Evolutionary conservation across 192 early-diverging fungal genomes (phyloP), one percentile per base, ranked within the genome.

Genomic region (Mortierella antarctica): DNA sequence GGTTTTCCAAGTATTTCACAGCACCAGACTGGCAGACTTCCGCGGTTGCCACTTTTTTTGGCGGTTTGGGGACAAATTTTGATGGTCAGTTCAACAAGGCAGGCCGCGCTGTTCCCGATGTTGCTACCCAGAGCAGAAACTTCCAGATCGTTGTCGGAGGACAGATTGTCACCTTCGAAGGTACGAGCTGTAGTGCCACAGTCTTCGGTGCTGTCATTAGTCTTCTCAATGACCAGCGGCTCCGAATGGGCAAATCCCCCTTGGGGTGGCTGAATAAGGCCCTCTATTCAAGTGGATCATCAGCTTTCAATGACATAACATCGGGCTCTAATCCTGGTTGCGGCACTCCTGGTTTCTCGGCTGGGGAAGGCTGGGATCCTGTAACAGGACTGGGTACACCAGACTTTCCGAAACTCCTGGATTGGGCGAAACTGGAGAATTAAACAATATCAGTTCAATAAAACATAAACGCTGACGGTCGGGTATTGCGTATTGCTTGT

Each of bases 331-430:
- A 69, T 50, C 67, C 67, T 59, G 57, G 67, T 39, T 58, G 56
- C 13, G 31, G 21, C 12, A 57, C 67, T 13, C 6, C 20, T 15
- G 67, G 67, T 1, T 69, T 69, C 46, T 6, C 47, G 23, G 57
- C 56, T 3, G 18, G 0, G 5, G 15, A 1, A 39, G 67, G 67
- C 2, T 69, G 67, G 67, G 67, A 69, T 31, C 67, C 67, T 51
- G 67, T 69, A 7, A 69, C 67, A 15, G 67, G 67, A 41, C 17
- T 69, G 67, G 67, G 67, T 13, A 59, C 67, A 17, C 67, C 67
- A 8, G 47, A 54, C 63, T 65, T 65, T 21, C 39, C n/a, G n/a
- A n/a, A n/a, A n/a, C n/a, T n/a, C n/a, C n/a, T n/a, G n/a, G n/a
- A n/a, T n/a, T n/a, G n/a, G n/a, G n/a, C n/a, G n/a, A n/a, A n/a